Evolutionary conservation across 2,329 filamentous ascomycete species (phyloP).

Genomic region (Diaporthe eres): DNA sequence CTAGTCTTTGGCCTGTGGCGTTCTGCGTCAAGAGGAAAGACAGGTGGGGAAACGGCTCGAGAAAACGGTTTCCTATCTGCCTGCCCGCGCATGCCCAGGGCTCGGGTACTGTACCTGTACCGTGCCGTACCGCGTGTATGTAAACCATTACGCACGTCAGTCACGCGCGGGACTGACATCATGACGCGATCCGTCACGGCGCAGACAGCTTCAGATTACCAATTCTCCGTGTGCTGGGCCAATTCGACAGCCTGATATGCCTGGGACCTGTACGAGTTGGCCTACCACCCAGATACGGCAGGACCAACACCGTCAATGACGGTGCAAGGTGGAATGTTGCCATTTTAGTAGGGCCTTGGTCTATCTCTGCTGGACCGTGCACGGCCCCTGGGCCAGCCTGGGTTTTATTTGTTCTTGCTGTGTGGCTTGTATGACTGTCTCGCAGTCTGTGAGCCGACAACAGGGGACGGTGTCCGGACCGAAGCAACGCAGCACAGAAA

Average conservation of each 20-base stretch:
- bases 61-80: constrained; percentile 6
- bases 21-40: not conserved
- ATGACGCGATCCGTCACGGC: constrained; percentile 8
- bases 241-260: not conserved
- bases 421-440: not conserved
- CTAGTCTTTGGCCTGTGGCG: not conserved
- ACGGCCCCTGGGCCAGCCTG: not conserved
- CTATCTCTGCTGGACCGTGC: constrained; percentile 15
- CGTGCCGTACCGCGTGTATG: not conserved
- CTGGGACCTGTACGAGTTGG: no score
- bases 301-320: not conserved
- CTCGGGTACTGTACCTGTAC: not conserved
- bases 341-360: constrained; percentile 13
- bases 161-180: constrained; percentile 24
- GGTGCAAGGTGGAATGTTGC: constrained; percentile 9
- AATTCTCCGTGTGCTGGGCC: not conserved
- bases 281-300: not conserved
- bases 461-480: constrained; percentile 9
- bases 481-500: not conserved
- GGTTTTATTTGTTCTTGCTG: not conserved
- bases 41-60: not conserved
- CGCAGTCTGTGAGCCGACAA: constrained; percentile 13
- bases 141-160: constrained; percentile 9
- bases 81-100: not conserved
- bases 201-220: not conserved